A percentile compares a stretch with the other conserved stretches of the same genome.
Evolutionary conservation across 148 eudicot genomes (phyloP).

Genomic region (Diospyros kaki): DNA sequence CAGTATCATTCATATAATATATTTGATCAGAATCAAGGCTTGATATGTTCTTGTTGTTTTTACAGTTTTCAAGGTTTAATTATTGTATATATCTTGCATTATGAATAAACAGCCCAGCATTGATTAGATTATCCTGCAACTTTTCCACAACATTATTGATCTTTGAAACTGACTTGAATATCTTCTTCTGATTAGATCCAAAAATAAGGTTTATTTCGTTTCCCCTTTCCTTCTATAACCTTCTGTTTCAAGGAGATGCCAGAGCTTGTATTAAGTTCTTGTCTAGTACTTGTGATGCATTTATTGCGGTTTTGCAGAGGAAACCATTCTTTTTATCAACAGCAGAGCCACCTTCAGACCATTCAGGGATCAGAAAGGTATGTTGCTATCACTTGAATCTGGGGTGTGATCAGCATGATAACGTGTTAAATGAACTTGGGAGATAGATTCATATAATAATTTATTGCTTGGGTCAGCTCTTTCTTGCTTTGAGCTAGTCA

Average conservation of each 20-base stretch:
- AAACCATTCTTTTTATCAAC: neutral
- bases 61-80: neutral
- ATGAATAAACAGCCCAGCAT: neutral
- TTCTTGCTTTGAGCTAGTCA: slow-evolving; percentile 2
- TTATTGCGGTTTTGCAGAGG: neutral
- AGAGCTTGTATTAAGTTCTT: neutral
- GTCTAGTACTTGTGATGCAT: neutral
- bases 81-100: neutral
- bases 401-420: neutral
- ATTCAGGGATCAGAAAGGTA: neutral
- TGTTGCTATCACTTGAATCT: neutral
- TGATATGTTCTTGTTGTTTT: neutral
- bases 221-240: neutral
- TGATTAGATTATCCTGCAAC: neutral
- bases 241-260: neutral
- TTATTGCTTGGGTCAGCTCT: neutral
- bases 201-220: neutral
- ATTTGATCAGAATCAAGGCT: neutral
- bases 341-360: neutral
- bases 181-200: neutral
- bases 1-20: neutral
- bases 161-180: neutral
- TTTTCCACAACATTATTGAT: neutral
- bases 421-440: neutral
- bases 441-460: neutral